A percentile compares a stretch with the other conserved stretches of the same genome.
phyloP scores from a whole-genome alignment of 1,284 basidiomycete species.

The Paramarasmius palmivorus region DNA sequence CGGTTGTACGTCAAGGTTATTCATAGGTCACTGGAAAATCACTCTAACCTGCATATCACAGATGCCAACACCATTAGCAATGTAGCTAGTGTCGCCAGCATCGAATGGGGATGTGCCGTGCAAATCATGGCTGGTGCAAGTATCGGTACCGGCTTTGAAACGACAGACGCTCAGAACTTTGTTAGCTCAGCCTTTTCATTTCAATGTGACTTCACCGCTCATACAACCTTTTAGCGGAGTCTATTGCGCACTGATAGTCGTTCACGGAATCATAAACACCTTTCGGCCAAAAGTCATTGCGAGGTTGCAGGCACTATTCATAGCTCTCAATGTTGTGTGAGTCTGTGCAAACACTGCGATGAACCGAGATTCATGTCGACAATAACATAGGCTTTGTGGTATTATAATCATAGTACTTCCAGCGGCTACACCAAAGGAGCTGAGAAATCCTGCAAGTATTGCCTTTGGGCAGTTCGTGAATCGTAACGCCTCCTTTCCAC shows the following conservation, averaged over 20 bases:
- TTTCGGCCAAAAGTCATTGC: slow-evolving; percentile 33
- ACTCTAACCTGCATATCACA: background rate
- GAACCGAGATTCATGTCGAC: background rate
- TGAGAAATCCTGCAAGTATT: slow-evolving; percentile 65
- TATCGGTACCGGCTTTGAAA: slow-evolving; percentile 55
- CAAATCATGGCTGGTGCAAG: slow-evolving; percentile 48
- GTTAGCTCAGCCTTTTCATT: slow-evolving; percentile 46
- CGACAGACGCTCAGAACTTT: slow-evolving; percentile 59
- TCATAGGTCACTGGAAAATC: no score
- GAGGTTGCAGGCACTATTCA: slow-evolving; percentile 69
- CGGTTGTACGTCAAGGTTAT: slow-evolving; percentile 17
- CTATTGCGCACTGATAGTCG: slow-evolving; percentile 54
- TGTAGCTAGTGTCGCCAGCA: slow-evolving; percentile 4
- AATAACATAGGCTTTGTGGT: slow-evolving; percentile 54
- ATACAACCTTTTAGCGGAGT: slow-evolving; percentile 48
- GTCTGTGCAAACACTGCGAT: slow-evolving; percentile 20
- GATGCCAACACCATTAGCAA: slow-evolving; percentile 8
- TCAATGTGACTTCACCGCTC: background rate
- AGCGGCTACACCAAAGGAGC: slow-evolving; percentile 62
- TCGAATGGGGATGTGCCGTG: slow-evolving; percentile 11
- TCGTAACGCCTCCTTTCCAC: slow-evolving; percentile 21
- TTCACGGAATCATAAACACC: slow-evolving; percentile 53
- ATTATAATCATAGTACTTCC: slow-evolving; percentile 78
- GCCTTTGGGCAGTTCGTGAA: slow-evolving; percentile 65
- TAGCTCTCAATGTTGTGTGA: slow-evolving; percentile 66